Percentiles rank a stretch among this genome's conserved stretches.
Evolutionary conservation across 2,329 filamentous ascomycete genomes (phyloP).

Genomic region (Fusarium longipes): DNA sequence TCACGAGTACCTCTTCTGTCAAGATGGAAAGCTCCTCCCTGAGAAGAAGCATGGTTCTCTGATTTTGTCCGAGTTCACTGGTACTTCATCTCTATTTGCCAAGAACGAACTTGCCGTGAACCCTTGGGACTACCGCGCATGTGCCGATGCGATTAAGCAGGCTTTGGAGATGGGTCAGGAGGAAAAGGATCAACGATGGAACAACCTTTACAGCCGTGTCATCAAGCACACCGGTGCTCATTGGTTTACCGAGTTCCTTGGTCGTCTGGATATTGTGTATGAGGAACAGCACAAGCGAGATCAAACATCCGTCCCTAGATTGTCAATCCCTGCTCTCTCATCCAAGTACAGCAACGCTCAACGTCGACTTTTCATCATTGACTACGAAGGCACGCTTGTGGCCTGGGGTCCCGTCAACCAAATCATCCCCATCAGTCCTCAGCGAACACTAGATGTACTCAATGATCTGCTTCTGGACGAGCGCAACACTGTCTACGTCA

Average conservation of each 20-base stretch:
- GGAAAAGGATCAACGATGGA: conserved; percentile 81
- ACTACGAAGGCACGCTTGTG: conserved; percentile 93
- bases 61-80: conserved; percentile 95
- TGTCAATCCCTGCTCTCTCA: conserved; percentile 74
- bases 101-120: conserved; percentile 87
- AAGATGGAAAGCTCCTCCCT: conserved; percentile 78
- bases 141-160: conserved; percentile 84
- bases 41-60: conserved; percentile 87
- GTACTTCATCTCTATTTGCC: conserved; percentile 86
- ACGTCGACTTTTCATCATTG: conserved; percentile 85
- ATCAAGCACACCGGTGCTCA: conserved; percentile 84
- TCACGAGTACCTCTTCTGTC: conserved; percentile 93
- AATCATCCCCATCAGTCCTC: conserved; percentile 85
- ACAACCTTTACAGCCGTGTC: conserved; percentile 77
- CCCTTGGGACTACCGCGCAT: conserved; percentile 93
- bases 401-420: conserved; percentile 86
- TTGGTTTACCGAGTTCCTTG: conserved; percentile 84
- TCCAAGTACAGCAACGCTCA: conserved; percentile 73
- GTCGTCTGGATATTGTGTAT: conserved; percentile 78
- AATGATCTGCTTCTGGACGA: conserved; percentile 84
- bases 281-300: conserved; percentile 87
- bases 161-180: conserved; percentile 83
- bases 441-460: conserved; percentile 84
- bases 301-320: conserved; percentile 85
- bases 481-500: conserved; percentile 89